Percentiles rank a stretch among this genome's conserved stretches.
Evolutionary conservation across 2,329 filamentous ascomycete genomes (phyloP).

Genomic region (Bipolaris bicolor): DNA sequence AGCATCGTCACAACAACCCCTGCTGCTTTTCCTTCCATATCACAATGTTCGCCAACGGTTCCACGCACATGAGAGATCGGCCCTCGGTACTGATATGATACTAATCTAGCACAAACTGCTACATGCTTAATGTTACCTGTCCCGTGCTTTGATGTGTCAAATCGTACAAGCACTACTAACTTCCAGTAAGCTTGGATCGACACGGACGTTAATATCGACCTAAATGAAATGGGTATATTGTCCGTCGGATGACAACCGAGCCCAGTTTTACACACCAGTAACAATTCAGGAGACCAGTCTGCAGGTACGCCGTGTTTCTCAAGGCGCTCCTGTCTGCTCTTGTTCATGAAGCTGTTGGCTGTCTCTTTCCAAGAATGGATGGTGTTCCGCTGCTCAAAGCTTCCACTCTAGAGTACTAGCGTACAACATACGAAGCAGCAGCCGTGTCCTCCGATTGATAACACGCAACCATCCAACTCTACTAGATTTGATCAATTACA

Average conservation of each 20-base stretch:
- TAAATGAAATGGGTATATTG: conserved; percentile 28
- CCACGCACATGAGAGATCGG: conserved; percentile 2
- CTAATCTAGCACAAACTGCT: conserved; percentile 2
- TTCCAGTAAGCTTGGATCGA: conserved; percentile 18
- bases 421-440: conserved; percentile 1
- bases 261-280: conserved; percentile 18
- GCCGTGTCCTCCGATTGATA: conserved; percentile 2
- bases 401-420: conserved; percentile 5
- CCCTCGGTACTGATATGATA: neutral
- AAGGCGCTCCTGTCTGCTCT: conserved; percentile 15
- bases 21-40: conserved; percentile 6
- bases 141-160: neutral
- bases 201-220: conserved; percentile 23
- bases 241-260: conserved; percentile 32
- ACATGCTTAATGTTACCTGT: conserved; percentile 1
- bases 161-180: neutral
- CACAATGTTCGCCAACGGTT: neutral
- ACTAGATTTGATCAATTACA: neutral
- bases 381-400: conserved; percentile 3
- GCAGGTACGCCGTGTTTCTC: conserved; percentile 34
- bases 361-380: conserved; percentile 12
- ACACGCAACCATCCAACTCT: conserved; percentile 1
- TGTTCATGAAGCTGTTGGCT: conserved; percentile 5
- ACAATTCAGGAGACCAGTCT: conserved; percentile 22
- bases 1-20: conserved; percentile 6